Conservation (phyloP, 495 filamentous ascomycete species). For the Astrothelium macrocarpum region DNA sequence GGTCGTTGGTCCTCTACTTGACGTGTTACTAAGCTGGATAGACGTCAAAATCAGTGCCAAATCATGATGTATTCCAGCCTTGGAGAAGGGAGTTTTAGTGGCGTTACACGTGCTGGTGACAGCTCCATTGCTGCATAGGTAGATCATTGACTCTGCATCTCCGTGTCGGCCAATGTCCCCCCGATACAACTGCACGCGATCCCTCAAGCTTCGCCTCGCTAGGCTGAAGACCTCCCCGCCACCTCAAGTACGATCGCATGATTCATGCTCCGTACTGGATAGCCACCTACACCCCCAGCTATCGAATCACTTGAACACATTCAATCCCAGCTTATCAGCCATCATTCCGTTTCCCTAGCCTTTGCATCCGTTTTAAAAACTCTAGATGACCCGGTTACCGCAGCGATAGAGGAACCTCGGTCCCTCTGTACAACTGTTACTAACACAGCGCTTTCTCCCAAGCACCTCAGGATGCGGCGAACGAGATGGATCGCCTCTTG, state of each 20-base stretch:
- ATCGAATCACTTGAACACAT: neutral
- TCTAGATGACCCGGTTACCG: neutral
- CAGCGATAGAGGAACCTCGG: neutral
- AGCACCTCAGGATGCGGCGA: neutral
- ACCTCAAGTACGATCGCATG: neutral
- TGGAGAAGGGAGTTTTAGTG: too few relatives aligned
- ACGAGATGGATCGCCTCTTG: neutral
- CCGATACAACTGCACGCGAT: neutral
- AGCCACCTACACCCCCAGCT: neutral
- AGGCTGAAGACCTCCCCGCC: neutral
- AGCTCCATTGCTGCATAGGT: too few relatives aligned
- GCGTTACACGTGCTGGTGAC: neutral
- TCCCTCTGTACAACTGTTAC: neutral
- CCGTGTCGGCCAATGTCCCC: neutral
- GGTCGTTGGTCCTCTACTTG: too few relatives aligned
- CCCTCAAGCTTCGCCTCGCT: neutral
- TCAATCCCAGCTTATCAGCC: neutral
- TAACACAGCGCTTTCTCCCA: neutral
- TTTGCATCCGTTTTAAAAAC: neutral
- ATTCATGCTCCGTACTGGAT: neutral
- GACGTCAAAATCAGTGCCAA: too few relatives aligned
- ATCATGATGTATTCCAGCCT: too few relatives aligned
- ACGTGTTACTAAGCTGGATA: too few relatives aligned
- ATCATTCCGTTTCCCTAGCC: neutral
- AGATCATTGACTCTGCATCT: neutral